phyloP scores from a whole-genome alignment of 495 filamentous ascomycete species.

The Daldinia grandis region DNA sequence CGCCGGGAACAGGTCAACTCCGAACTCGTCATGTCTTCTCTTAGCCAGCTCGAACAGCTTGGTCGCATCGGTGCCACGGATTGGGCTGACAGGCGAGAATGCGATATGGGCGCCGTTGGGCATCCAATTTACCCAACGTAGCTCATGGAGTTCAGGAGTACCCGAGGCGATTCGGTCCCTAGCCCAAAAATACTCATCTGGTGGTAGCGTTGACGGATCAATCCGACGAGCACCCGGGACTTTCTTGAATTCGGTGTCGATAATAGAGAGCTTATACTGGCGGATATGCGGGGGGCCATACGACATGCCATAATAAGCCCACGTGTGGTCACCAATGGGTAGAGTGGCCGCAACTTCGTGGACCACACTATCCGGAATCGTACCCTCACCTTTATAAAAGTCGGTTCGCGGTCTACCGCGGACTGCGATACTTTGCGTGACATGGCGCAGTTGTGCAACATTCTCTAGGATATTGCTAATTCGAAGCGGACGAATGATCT shows the following conservation, averaged over 20 bases:
- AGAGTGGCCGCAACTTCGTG: conserved; percentile 50
- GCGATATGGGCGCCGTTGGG: conserved; percentile 62
- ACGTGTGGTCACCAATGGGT: conserved; percentile 53
- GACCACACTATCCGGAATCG: conserved; percentile 51
- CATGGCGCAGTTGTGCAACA: conserved; percentile 63
- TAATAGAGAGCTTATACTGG: conserved; percentile 44
- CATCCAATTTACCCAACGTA: conserved; percentile 63
- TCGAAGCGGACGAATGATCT: conserved; percentile 61
- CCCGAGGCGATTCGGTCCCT: conserved; percentile 52
- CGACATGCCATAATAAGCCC: conserved; percentile 62
- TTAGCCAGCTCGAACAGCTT: conserved; percentile 44
- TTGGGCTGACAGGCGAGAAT: conserved; percentile 61
- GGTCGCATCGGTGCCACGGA: conserved; percentile 52
- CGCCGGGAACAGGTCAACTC: conserved; percentile 59
- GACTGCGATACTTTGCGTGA: conserved; percentile 59
- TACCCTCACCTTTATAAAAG: conserved; percentile 53
- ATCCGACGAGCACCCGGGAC: conserved; percentile 51
- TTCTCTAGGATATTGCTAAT: conserved; percentile 63
- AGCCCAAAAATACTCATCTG: conserved; percentile 49
- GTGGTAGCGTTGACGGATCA: conserved; percentile 45
- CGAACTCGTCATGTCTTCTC: conserved; percentile 47
- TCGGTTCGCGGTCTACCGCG: conserved; percentile 53
- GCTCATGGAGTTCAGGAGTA: conserved; percentile 56
- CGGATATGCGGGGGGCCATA: conserved; percentile 50
- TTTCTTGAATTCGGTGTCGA: conserved; percentile 52